Conservation (phyloP, 345 rosid genomes). For the Eucalyptus pauciflora region DNA sequence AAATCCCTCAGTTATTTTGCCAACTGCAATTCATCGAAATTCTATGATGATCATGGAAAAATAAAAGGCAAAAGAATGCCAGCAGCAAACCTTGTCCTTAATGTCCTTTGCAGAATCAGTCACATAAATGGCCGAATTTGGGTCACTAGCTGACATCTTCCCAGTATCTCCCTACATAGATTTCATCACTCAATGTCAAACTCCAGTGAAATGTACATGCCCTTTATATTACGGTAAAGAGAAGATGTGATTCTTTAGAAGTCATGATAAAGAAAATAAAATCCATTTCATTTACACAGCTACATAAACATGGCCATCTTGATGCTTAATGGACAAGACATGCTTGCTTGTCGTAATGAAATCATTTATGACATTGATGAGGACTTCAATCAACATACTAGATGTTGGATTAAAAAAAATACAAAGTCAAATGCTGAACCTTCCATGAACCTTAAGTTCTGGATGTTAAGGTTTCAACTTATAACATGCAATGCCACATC, state of each 20-base stretch:
- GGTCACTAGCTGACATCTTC: slow-evolving; percentile 97
- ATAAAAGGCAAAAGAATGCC: neutral
- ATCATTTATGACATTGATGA: neutral
- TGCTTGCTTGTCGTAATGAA: neutral
- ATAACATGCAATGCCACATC: neutral
- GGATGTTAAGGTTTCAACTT: neutral
- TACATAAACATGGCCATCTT: neutral
- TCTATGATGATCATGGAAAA: neutral
- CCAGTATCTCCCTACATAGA: slow-evolving; percentile 76
- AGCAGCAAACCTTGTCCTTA: slow-evolving; percentile 53
- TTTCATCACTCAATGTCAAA: neutral
- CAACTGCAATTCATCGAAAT: neutral
- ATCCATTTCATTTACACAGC: neutral
- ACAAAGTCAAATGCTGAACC: neutral
- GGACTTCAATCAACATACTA: neutral
- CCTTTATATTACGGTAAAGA: neutral
- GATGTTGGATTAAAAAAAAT: neutral
- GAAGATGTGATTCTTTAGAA: neutral
- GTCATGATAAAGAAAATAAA: neutral
- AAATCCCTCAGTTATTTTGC: neutral
- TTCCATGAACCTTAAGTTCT: neutral
- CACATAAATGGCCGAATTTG: slow-evolving; percentile 90
- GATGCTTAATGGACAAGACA: neutral
- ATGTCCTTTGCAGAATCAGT: slow-evolving; percentile 79
- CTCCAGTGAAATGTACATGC: neutral